Evolutionary conservation across 2,329 filamentous ascomycete species (phyloP).

Genomic region (Claviceps pazoutovae): DNA sequence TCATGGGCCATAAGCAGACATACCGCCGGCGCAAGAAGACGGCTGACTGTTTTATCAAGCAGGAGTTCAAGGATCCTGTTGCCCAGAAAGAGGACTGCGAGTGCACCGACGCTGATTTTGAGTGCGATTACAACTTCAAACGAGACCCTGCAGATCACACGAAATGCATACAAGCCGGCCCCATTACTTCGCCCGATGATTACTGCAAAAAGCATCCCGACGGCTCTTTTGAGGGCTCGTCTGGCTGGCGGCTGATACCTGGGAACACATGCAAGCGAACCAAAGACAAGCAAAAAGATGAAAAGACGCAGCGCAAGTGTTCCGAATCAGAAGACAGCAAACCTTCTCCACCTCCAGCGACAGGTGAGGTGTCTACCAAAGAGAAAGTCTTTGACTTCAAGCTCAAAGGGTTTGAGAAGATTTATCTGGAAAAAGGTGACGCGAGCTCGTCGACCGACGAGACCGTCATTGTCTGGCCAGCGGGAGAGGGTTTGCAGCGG

Average conservation of each 20-base stretch:
- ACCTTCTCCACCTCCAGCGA: conserved; percentile 36
- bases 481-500: conserved; percentile 19
- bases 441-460: conserved; percentile 55
- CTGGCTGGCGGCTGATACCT: conserved; percentile 85
- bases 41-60: conserved; percentile 76
- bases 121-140: conserved; percentile 90
- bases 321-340: conserved; percentile 36
- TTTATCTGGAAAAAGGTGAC: conserved; percentile 69
- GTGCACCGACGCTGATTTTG: conserved; percentile 75
- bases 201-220: conserved; percentile 53
- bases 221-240: conserved; percentile 69
- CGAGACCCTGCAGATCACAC: conserved; percentile 48
- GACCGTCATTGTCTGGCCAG: conserved; percentile 46
- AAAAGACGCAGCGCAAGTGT: conserved; percentile 63
- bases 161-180: conserved; percentile 52
- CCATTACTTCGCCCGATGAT: conserved; percentile 53
- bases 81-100: conserved; percentile 62
- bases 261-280: conserved; percentile 58
- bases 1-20: conserved; percentile 92
- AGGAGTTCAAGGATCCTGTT: conserved; percentile 67
- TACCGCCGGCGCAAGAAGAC: conserved; percentile 76
- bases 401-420: conserved; percentile 36
- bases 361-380: conserved; percentile 50
- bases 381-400: conserved; percentile 49
- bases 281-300: conserved; percentile 51